phyloP scores from a whole-genome alignment of 106 monocot genomes.

The Xerophyta viscosa region DNA sequence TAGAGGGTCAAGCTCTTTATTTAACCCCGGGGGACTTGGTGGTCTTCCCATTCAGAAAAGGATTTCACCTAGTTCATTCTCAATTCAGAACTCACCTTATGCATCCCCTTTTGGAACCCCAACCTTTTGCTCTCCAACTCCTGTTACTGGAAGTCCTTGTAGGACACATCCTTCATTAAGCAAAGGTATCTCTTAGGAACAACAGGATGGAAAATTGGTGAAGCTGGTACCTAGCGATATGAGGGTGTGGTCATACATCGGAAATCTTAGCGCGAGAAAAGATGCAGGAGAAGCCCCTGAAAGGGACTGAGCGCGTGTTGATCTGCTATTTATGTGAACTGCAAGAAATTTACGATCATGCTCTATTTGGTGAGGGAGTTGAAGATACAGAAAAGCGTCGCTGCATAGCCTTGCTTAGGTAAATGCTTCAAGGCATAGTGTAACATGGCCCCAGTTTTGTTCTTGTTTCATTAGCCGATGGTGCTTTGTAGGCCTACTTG shows the following conservation, averaged over 20 bases:
- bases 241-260: constrained; percentile 48
- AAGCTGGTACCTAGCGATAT: constrained; percentile 30
- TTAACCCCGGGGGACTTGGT: constrained; percentile 56
- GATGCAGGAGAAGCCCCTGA: constrained; percentile 60
- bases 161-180: constrained; percentile 21
- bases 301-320: constrained; percentile 48
- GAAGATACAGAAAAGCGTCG: too few relatives aligned
- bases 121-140: constrained; percentile 54
- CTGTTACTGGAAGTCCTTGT: constrained; percentile 53
- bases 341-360: too few relatives aligned
- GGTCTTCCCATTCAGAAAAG: constrained; percentile 77
- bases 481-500: too few relatives aligned
- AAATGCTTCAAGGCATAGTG: too few relatives aligned
- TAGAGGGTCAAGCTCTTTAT: constrained; percentile 31
- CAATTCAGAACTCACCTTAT: constrained; percentile 64
- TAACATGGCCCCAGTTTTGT: too few relatives aligned
- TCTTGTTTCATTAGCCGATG: too few relatives aligned
- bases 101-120: constrained; percentile 81
- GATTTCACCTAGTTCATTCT: constrained; percentile 93
- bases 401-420: too few relatives aligned
- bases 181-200: constrained; percentile 3
- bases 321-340: too few relatives aligned
- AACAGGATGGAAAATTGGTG: constrained; percentile 20
- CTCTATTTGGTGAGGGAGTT: too few relatives aligned
- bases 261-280: constrained; percentile 47